Conservation (phyloP, 1,284 basidiomycete genomes). For the Puccinia hordei region DNA sequence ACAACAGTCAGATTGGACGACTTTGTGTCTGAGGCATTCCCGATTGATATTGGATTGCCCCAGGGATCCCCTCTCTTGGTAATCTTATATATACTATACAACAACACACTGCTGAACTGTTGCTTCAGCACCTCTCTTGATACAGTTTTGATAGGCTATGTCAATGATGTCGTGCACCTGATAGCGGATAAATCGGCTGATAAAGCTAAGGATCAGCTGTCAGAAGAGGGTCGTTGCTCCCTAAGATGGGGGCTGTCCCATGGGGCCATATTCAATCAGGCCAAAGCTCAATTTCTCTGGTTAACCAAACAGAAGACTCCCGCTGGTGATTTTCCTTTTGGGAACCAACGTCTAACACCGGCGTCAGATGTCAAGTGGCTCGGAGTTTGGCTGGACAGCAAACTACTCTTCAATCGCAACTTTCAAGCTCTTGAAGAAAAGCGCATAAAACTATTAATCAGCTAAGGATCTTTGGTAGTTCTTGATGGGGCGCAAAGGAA, state of each 20-base stretch:
- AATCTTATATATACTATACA: conserved; percentile 31
- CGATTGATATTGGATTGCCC: conserved; percentile 1
- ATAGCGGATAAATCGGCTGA: background rate
- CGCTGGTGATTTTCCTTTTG: too few species aligned
- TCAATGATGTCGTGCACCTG: conserved; percentile 30
- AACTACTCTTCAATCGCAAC: too few species aligned
- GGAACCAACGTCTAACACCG: too few species aligned
- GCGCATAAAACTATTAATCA: too few species aligned
- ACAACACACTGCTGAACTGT: background rate
- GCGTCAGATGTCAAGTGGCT: too few species aligned
- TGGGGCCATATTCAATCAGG: too few species aligned
- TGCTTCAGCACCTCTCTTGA: background rate
- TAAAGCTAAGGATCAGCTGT: background rate
- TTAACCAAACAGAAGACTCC: too few species aligned
- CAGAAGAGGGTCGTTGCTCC: background rate
- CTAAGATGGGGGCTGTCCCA: background rate
- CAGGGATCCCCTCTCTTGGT: conserved; percentile 32
- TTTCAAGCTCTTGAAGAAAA: too few species aligned
- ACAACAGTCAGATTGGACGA: background rate
- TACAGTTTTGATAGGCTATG: background rate
- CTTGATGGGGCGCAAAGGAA: background rate
- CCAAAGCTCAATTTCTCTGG: too few species aligned
- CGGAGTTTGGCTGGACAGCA: too few species aligned
- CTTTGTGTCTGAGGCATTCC: background rate
- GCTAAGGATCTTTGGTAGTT: background rate